phyloP scores from a whole-genome alignment of 2,329 filamentous ascomycete species.

The Nemania abortiva region DNA sequence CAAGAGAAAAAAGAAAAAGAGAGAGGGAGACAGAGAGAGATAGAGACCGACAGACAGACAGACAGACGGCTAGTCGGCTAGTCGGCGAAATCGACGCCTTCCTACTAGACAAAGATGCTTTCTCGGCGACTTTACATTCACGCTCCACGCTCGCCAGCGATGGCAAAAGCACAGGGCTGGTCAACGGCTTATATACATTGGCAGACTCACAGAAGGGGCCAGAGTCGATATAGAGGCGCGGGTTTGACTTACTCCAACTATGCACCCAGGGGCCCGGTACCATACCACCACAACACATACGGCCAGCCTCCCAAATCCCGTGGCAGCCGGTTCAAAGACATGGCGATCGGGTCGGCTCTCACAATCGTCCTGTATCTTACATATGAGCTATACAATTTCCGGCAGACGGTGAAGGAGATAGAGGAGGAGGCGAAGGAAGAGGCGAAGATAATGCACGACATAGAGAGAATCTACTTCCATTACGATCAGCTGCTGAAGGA shows the following conservation, averaged over 20 bases:
- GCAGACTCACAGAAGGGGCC: not conserved
- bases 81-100: not conserved
- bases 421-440: not conserved
- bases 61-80: not conserved
- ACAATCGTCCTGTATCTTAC: not conserved
- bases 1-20: not conserved
- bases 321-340: conserved; percentile 24
- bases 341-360: conserved; percentile 28
- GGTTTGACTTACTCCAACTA: conserved; percentile 29
- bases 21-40: too few species aligned
- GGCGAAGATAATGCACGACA: too few species aligned
- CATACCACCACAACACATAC: conserved; percentile 5
- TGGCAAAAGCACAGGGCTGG: conserved; percentile 1
- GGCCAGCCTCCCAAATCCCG: conserved; percentile 18
- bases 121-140: conserved; percentile 6
- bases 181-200: not conserved
- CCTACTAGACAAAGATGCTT: conserved; percentile 12
- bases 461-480: fast-evolving
- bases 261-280: conserved; percentile 16
- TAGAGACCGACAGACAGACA: not conserved
- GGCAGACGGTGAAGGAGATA: not conserved
- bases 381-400: not conserved
- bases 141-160: not conserved
- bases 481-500: not conserved
- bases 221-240: not conserved